Evolutionary conservation across 2,329 filamentous ascomycete genomes (phyloP).

Genomic region (Arthroderma uncinatum): DNA sequence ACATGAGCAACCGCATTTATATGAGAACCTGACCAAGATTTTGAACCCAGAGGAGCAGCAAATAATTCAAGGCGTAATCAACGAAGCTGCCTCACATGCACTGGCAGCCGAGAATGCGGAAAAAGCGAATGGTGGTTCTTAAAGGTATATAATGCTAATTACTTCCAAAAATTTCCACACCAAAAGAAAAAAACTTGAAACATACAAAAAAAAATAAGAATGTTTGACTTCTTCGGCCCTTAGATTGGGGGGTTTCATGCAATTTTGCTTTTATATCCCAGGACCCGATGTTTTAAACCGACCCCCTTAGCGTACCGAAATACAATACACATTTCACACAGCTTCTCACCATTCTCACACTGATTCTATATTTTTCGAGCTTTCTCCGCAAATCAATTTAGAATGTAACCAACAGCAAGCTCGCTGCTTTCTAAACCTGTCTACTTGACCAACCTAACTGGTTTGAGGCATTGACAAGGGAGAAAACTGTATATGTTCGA

Average conservation of each 20-base stretch:
- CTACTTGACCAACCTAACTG: too few species aligned
- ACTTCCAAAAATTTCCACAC: neutral
- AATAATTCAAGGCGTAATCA: conserved; percentile 66
- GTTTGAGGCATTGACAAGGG: too few species aligned
- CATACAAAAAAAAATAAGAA: conserved; percentile 1
- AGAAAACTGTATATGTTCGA: too few species aligned
- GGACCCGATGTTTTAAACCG: neutral
- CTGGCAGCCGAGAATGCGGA: conserved; percentile 28
- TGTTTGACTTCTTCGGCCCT: neutral
- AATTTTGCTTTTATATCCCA: conserved; percentile 1
- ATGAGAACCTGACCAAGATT: conserved; percentile 65
- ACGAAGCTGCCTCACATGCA: conserved; percentile 53
- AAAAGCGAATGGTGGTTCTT: conserved; percentile 21
- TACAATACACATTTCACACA: too few species aligned
- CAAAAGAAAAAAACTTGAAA: neutral
- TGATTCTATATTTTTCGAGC: too few species aligned
- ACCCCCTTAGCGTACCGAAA: neutral
- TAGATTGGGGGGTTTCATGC: neutral
- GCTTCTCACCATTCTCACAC: too few species aligned
- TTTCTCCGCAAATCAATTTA: too few species aligned
- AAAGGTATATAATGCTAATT: conserved; percentile 3
- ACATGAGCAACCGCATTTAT: conserved; percentile 82
- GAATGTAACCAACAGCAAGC: too few species aligned
- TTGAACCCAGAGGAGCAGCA: conserved; percentile 70
- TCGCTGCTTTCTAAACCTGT: too few species aligned